Evolutionary conservation across 106 monocot genomes (phyloP).

Genomic region (Dendrobium huoshanense): DNA sequence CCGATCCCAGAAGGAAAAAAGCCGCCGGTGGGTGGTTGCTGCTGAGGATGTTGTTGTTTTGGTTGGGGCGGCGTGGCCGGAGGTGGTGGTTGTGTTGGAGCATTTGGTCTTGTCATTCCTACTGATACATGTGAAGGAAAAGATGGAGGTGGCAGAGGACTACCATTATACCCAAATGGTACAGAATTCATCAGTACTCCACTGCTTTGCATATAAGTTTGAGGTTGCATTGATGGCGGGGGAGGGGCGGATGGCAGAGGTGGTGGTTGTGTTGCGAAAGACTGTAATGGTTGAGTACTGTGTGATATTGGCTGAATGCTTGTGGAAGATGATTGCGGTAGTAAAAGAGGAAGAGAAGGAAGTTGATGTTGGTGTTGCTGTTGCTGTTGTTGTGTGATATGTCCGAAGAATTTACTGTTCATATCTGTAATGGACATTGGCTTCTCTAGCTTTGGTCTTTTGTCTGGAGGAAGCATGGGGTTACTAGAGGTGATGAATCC

Average conservation of each 20-base stretch:
- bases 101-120: constrained; percentile 32
- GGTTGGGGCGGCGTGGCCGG: constrained; percentile 14
- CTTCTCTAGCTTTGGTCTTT: constrained; percentile 74
- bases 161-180: constrained; percentile 37
- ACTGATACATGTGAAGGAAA: constrained; percentile 25
- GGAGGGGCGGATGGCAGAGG: constrained; percentile 26
- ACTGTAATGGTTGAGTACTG: constrained; percentile 20
- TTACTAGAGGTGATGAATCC: constrained; percentile 14
- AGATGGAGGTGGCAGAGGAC: constrained; percentile 41
- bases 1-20: constrained; percentile 61
- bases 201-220: constrained; percentile 24
- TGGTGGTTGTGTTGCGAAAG: constrained; percentile 33
- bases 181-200: constrained; percentile 20
- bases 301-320: constrained; percentile 15
- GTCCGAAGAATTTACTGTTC: constrained; percentile 18
- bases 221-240: constrained; percentile 22
- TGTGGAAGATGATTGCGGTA: constrained; percentile 18
- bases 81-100: constrained; percentile 24
- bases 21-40: constrained; percentile 27
- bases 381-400: constrained; percentile 21
- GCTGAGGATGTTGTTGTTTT: constrained; percentile 30
- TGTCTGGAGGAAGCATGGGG: constrained; percentile 39
- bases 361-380: constrained; percentile 23
- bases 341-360: constrained; percentile 13
- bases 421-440: constrained; percentile 9